Conservation (phyloP, 805 yeast species). For the Yarrowia sp. region DNA sequence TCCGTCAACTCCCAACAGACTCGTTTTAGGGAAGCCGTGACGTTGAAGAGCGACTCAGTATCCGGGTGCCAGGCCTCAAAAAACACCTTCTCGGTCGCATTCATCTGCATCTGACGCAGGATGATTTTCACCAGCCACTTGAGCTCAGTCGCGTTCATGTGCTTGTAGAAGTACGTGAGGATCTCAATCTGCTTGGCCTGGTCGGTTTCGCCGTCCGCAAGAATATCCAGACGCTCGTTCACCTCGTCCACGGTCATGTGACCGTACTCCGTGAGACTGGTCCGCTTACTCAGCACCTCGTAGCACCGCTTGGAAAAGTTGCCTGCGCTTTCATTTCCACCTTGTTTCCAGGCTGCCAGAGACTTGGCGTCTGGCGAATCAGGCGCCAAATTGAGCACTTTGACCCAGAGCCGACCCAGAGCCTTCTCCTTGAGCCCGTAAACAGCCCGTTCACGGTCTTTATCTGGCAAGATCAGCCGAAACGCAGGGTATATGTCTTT, state of each 20-base stretch:
- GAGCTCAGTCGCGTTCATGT: constrained; percentile 67
- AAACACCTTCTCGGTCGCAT: constrained; percentile 65
- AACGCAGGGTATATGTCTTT: constrained; percentile 72
- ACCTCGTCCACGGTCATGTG: constrained; percentile 58
- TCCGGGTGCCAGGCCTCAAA: constrained; percentile 78
- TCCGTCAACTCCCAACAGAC: constrained; percentile 67
- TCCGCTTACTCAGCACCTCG: constrained; percentile 59
- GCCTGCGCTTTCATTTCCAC: constrained; percentile 54
- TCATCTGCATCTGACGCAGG: constrained; percentile 57
- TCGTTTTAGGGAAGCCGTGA: constrained; percentile 67
- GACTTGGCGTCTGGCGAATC: constrained; percentile 65
- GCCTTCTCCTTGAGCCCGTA: constrained; percentile 70
- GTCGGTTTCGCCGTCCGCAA: constrained; percentile 50
- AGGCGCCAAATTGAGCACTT: constrained; percentile 64
- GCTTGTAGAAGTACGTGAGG: constrained; percentile 58
- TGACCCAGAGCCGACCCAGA: constrained; percentile 57
- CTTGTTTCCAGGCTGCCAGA: constrained; percentile 58
- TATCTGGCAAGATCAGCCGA: constrained; percentile 51
- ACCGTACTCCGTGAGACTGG: constrained; percentile 52
- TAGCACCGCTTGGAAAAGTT: constrained; percentile 59
- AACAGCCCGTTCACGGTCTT: constrained; percentile 61
- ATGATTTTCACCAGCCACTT: constrained; percentile 73
- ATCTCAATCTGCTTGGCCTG: constrained; percentile 55
- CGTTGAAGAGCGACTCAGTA: constrained; percentile 67
- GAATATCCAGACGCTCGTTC: constrained; percentile 56